Base-by-base conservation (phyloP, 345 rosid species). In the Citrus sp. region DNA sequence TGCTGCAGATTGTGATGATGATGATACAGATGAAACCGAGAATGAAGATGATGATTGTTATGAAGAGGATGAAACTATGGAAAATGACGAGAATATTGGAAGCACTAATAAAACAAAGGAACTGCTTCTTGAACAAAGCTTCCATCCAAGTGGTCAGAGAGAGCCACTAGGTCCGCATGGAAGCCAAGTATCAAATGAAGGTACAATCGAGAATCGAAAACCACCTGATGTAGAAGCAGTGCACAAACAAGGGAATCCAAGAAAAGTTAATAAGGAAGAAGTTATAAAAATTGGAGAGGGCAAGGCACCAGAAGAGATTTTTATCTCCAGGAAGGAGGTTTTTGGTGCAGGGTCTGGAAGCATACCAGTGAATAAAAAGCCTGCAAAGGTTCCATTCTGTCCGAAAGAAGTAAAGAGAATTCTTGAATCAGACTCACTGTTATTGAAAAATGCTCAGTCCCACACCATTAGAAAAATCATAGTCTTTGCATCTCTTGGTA, bases 391-490 rank as follows among this genome's bases (percentile, higher is more conserved):
- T 28, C 89, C 92, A 67, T 87, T 89, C 76, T 89, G 92, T 81
- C 90, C 92, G 0, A 88, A 79, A 76, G 93, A 89, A 86, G 84
- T 84, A 16, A 83, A 77, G 82, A 80, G 77, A 72, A 85, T 89
- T 1, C 78, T 88, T 0, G 89, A 84, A 28, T 76, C 84, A 4
- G 87, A 84, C 66, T 63, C 35, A 32, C 86, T 89, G 25, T 55
- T n/a, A 46, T 25, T 40, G 66, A 88, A 83, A 77, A 88, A 86
- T 78, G 89, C 91, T 46, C 88, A 88, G 77, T 85, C 88, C 60
- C 92, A 88, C 80, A 86, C 92, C 63, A 85, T 86, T 63, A 86
- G 93, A 76, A 88, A 88, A 78, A 87, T 90, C 62, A 78, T 88
- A 67, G 89, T 84, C 28, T 90, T 90, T 38, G 79, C 90, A 7